Evolutionary conservation across 1,139 yeast genomes (phyloP).

Genomic region (Diutina siamensis): DNA sequence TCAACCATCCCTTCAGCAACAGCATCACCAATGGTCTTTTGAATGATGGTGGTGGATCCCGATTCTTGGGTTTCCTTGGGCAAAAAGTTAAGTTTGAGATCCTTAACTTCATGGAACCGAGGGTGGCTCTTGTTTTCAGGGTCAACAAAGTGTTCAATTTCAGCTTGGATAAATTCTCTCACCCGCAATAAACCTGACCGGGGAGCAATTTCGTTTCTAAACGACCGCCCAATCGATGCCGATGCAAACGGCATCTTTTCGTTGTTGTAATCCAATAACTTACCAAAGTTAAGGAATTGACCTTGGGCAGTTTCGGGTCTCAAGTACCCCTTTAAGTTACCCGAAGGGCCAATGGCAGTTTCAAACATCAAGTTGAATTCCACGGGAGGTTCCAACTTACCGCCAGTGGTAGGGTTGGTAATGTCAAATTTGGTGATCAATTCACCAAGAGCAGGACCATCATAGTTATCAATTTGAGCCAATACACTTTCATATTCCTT

Average conservation of each 20-base stretch:
- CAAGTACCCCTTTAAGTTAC: constrained; percentile 86
- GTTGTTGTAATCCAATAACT: constrained; percentile 89
- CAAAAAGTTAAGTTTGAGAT: constrained; percentile 62
- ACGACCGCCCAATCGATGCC: constrained; percentile 96
- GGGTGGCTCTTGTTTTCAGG: constrained; percentile 78
- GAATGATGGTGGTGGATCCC: constrained; percentile 62
- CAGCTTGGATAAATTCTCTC: constrained; percentile 98
- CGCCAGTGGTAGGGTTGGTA: constrained; percentile 85
- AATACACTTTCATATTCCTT: constrained; percentile 74
- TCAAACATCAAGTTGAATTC: constrained; percentile 98
- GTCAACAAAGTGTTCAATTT: constrained; percentile 96
- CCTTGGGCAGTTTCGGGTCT: constrained; percentile 99
- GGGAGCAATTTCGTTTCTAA: constrained; percentile 98
- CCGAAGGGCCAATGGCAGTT: constrained; percentile 98
- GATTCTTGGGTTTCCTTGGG: constrained; percentile 81
- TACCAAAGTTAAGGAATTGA: constrained; percentile 90
- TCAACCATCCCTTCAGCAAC: constrained; percentile 82
- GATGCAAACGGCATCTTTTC: constrained; percentile 98
- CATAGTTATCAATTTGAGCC: constrained; percentile 91
- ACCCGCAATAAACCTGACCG: constrained; percentile 96
- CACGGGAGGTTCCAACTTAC: constrained; percentile 74
- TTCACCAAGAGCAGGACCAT: constrained; percentile 87
- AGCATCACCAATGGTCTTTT: constrained; percentile 77
- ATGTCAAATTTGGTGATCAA: constrained; percentile 72
- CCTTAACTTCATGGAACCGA: constrained; percentile 65